These are phyloP conservation scores for Melaleuca alternifolia DNA, from an alignment of 345 rosid genomes.

Conservation along the genomic window DNA sequence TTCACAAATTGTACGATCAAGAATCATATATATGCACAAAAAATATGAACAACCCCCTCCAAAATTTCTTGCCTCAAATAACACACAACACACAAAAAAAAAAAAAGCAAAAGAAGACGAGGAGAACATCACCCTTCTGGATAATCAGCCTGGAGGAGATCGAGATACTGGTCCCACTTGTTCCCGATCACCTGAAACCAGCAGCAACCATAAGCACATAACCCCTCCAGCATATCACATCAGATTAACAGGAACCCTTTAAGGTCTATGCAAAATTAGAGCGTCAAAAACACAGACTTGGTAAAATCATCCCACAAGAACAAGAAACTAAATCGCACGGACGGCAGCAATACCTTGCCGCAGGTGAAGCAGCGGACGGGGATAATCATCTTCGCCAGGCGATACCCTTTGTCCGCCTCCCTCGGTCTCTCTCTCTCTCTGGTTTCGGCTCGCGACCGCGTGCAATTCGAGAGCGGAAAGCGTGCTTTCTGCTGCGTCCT, in stretches of 20 bases:
- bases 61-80: not conserved
- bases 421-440: not conserved
- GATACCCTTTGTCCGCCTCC: not conserved
- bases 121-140: slow-evolving; percentile 40
- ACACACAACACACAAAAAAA: not conserved
- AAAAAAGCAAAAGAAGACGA: not conserved
- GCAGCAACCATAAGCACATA: not conserved
- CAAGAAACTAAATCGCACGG: not conserved
- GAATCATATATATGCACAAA: not conserved
- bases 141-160: slow-evolving; percentile 68
- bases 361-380: slow-evolving; percentile 82
- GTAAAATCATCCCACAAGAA: not conserved
- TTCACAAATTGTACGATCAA: not conserved
- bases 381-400: slow-evolving; percentile 42
- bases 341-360: slow-evolving; percentile 36
- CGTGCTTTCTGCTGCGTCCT: not conserved
- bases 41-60: not conserved
- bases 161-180: slow-evolving; percentile 73
- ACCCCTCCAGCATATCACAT: not conserved
- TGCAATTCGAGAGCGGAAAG: not conserved
- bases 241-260: not conserved
- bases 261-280: not conserved
- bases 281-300: not conserved
- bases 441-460: not conserved
- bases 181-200: slow-evolving; percentile 53